Evolutionary conservation across 495 filamentous ascomycete species (phyloP).

Genomic region (Clohesyomyces aquaticus): DNA sequence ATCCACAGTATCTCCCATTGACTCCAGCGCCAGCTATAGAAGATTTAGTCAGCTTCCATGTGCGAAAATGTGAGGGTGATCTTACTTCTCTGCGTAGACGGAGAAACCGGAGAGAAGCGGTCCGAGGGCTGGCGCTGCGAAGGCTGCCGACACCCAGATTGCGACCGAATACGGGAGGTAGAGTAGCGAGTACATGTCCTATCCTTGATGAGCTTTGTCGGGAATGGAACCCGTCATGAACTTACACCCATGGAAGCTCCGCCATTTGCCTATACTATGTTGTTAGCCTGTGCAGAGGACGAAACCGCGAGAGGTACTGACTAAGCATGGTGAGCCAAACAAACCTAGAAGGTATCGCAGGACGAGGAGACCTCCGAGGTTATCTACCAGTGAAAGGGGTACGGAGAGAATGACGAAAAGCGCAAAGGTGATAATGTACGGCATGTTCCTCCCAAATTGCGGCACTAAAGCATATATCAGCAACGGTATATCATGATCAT

Average conservation of each 20-base stretch:
- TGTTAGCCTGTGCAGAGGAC: too few species aligned
- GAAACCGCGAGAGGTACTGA: too few species aligned
- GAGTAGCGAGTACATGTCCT: slow-evolving; percentile 43
- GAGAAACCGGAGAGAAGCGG: slow-evolving; percentile 64
- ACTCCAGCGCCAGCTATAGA: slow-evolving; percentile 42
- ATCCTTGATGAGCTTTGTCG: slow-evolving; percentile 8
- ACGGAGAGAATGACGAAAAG: slow-evolving; percentile 44
- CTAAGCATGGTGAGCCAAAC: slow-evolving; percentile 33
- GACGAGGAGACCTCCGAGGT: slow-evolving; percentile 43
- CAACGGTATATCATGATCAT: too few species aligned
- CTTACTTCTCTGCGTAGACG: slow-evolving; percentile 34
- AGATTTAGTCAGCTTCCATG: neutral
- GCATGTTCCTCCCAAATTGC: slow-evolving; percentile 43
- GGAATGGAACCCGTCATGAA: slow-evolving; percentile 25
- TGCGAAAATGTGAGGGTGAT: neutral
- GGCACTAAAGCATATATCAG: slow-evolving; percentile 33
- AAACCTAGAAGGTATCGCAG: slow-evolving; percentile 38
- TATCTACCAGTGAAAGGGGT: slow-evolving; percentile 40
- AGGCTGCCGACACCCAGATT: slow-evolving; percentile 52
- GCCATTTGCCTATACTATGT: too few species aligned
- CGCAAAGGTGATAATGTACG: slow-evolving; percentile 44
- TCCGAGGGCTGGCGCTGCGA: slow-evolving; percentile 56
- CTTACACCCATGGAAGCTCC: slow-evolving; percentile 39
- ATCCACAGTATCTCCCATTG: slow-evolving; percentile 52
- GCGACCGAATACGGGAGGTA: slow-evolving; percentile 55